Conservation (phyloP, 2,329 filamentous ascomycete species). For the Aspergillus awamori region DNA sequence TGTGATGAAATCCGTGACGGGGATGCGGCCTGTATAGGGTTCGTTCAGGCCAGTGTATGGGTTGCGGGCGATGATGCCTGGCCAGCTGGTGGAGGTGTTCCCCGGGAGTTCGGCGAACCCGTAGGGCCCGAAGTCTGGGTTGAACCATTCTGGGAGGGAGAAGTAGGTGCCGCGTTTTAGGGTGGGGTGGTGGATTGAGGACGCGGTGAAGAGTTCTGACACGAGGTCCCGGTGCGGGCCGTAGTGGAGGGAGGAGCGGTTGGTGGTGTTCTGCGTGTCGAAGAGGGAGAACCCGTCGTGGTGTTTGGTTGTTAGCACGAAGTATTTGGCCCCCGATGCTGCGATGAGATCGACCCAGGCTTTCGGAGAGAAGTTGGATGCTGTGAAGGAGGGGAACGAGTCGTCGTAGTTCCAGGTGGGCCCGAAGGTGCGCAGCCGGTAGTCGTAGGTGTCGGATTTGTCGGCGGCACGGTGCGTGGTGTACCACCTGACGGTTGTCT, state of each 20-base stretch:
- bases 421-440: slow-evolving; percentile 57
- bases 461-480: slow-evolving; percentile 47
- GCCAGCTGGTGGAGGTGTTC: slow-evolving; percentile 2
- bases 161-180: slow-evolving; percentile 51
- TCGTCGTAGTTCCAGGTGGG: slow-evolving; percentile 59
- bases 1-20: not conserved
- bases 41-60: slow-evolving; percentile 1
- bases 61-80: slow-evolving; percentile 30
- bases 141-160: slow-evolving; percentile 52
- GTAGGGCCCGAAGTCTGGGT: slow-evolving; percentile 46
- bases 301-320: slow-evolving; percentile 50
- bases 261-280: slow-evolving; percentile 45
- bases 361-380: slow-evolving; percentile 53
- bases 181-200: slow-evolving; percentile 46
- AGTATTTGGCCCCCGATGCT: slow-evolving; percentile 55
- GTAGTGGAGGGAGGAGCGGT: slow-evolving; percentile 45
- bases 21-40: slow-evolving; percentile 3
- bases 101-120: slow-evolving; percentile 37
- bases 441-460: slow-evolving; percentile 49
- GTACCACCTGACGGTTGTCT: slow-evolving; percentile 49
- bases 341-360: slow-evolving; percentile 59
- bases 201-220: slow-evolving; percentile 49
- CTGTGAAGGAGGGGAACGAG: slow-evolving; percentile 58
- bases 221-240: slow-evolving; percentile 46
- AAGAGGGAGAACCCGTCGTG: slow-evolving; percentile 54